These are phyloP conservation scores for Phytophthora idaei DNA, from an alignment of 352 stramenopile species.

Conservation along the genomic window DNA sequence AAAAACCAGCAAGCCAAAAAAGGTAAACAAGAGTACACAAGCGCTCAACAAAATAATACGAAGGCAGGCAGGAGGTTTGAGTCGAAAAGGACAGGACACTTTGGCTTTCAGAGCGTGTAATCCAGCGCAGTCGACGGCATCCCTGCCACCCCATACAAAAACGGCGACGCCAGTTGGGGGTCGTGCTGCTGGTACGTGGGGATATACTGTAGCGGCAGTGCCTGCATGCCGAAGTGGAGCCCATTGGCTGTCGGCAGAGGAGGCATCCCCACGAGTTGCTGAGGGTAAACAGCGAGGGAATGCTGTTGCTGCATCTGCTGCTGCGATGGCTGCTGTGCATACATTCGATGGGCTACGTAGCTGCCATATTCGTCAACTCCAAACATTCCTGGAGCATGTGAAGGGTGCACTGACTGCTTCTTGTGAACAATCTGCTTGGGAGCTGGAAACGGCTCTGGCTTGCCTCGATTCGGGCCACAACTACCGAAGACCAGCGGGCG, in stretches of 20 bases:
- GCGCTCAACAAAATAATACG: conserved; percentile 44
- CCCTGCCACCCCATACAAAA: conserved; percentile 43
- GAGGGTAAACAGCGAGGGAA: conserved; percentile 37
- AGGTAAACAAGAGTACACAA: conserved; percentile 40
- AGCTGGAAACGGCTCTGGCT: conserved; percentile 68
- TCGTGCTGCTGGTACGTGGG: conserved; percentile 42
- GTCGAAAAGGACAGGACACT: conserved; percentile 11
- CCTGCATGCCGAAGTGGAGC: conserved; percentile 28
- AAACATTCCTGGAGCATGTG: conserved; percentile 33
- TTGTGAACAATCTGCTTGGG: conserved; percentile 61
- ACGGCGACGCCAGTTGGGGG: conserved; percentile 35
- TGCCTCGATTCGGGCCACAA: conserved; percentile 65
- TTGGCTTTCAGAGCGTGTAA: conserved; percentile 34
- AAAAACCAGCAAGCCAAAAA: conserved; percentile 48
- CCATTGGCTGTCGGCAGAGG: conserved; percentile 31
- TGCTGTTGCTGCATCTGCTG: conserved; percentile 42
- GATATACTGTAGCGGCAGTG: conserved; percentile 33
- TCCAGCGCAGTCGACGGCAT: conserved; percentile 35
- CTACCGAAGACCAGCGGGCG: conserved; percentile 92
- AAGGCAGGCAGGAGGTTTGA: conserved; percentile 26
- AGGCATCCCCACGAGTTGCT: conserved; percentile 37
- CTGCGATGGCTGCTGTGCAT: conserved; percentile 27
- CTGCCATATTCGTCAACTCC: conserved; percentile 38
- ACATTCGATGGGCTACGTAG: conserved; percentile 36
- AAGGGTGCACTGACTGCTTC: conserved; percentile 37